A percentile compares a stretch with the other conserved stretches of the same genome.
Conservation (phyloP, 495 filamentous ascomycete species). For the Aspergillus cavernicola region DNA sequence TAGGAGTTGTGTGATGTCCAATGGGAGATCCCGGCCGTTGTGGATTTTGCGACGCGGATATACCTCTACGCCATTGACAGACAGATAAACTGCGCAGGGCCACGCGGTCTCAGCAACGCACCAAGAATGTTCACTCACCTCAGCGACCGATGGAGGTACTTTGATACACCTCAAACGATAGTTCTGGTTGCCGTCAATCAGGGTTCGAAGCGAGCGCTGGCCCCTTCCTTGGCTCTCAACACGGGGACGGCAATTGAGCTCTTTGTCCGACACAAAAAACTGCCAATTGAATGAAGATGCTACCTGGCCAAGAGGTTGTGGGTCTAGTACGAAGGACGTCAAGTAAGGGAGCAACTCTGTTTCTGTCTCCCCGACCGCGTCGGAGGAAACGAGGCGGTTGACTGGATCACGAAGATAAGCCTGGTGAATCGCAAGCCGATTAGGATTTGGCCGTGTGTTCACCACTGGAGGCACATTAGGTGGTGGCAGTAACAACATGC, state of each 20-base stretch:
- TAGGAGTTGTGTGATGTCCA: slow-evolving; percentile 62
- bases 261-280: slow-evolving; percentile 21
- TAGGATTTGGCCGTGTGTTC: slow-evolving; percentile 40
- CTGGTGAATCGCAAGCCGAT: slow-evolving; percentile 52
- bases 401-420: slow-evolving; percentile 53
- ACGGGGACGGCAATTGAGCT: slow-evolving; percentile 20
- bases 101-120: slow-evolving; percentile 58
- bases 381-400: slow-evolving; percentile 29
- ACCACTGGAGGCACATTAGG: slow-evolving; percentile 28
- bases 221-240: slow-evolving; percentile 3
- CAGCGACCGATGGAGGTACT: slow-evolving; percentile 13
- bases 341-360: slow-evolving; percentile 45
- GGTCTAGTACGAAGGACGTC: slow-evolving; percentile 37
- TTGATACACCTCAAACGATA: slow-evolving; percentile 46
- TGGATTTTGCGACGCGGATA: slow-evolving; percentile 60
- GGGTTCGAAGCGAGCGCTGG: slow-evolving; percentile 13
- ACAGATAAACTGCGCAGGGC: slow-evolving; percentile 68
- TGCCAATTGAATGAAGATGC: slow-evolving; percentile 26
- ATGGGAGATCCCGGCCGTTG: slow-evolving; percentile 69
- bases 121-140: slow-evolving; percentile 50
- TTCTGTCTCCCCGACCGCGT: slow-evolving; percentile 15
- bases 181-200: slow-evolving; percentile 28
- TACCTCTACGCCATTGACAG: slow-evolving; percentile 59
- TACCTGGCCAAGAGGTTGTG: slow-evolving; percentile 26
- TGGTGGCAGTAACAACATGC: slow-evolving; percentile 28